Evolutionary conservation across 1,284 basidiomycete genomes (phyloP).

Genomic region (Tranzscheliella williamsii): DNA sequence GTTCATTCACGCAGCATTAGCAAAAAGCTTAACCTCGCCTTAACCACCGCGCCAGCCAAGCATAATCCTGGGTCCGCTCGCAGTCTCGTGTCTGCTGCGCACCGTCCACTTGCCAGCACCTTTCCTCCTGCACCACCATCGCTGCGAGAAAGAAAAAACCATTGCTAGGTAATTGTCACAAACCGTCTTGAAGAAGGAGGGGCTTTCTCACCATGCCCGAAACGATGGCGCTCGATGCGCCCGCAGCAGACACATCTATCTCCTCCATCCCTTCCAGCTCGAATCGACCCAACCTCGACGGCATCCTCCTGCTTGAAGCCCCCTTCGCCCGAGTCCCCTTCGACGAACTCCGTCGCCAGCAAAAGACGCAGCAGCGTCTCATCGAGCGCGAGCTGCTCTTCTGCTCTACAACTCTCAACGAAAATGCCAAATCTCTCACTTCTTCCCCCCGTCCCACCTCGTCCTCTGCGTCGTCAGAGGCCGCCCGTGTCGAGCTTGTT

Average conservation of each 20-base stretch:
- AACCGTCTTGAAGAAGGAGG: too few relatives aligned
- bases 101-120: too few relatives aligned
- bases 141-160: slow-evolving; percentile 1
- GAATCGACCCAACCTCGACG: slow-evolving; percentile 65
- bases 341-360: slow-evolving; percentile 44
- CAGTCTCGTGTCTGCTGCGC: too few relatives aligned
- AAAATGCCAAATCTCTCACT: background rate
- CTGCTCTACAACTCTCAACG: slow-evolving; percentile 16
- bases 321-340: slow-evolving; percentile 74
- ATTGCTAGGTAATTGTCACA: too few relatives aligned
- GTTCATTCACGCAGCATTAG: too few relatives aligned
- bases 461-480: background rate
- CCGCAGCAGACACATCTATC: background rate
- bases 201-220: slow-evolving; percentile 9
- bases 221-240: slow-evolving; percentile 9
- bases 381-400: slow-evolving; percentile 40
- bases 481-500: slow-evolving; percentile 8
- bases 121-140: slow-evolving; percentile 16
- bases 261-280: background rate
- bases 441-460: background rate
- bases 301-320: slow-evolving; percentile 82
- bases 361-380: slow-evolving; percentile 51
- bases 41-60: too few relatives aligned
- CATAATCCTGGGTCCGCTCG: too few relatives aligned
- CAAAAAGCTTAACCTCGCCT: too few relatives aligned